A percentile compares a stretch with the other conserved stretches of the same genome.
Conservation (phyloP, 1,139 yeast genomes). For the Scheffersomyces quercinus region DNA sequence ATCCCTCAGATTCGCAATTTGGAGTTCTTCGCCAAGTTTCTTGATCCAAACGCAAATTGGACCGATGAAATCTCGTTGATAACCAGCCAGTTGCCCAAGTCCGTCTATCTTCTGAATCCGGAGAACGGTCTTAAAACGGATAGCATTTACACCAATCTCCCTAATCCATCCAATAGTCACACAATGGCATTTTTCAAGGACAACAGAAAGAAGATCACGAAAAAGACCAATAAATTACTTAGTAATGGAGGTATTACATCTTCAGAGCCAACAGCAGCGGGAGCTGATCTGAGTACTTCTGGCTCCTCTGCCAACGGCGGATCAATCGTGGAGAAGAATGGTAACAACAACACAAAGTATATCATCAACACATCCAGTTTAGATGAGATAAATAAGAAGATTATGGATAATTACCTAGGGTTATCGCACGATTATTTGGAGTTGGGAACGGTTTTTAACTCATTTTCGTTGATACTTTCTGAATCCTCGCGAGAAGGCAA, state of each 20-base stretch:
- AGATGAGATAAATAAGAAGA: conserved; percentile 66
- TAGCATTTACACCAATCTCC: conserved; percentile 63
- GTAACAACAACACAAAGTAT: conserved; percentile 7
- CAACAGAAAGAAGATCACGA: conserved; percentile 29
- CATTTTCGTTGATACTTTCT: conserved; percentile 66
- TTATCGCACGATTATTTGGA: conserved; percentile 68
- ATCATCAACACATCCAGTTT: conserved; percentile 44
- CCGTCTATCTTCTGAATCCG: conserved; percentile 54
- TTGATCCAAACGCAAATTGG: conserved; percentile 88
- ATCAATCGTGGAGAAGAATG: conserved; percentile 3
- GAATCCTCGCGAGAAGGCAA: conserved; percentile 29
- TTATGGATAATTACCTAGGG: conserved; percentile 63
- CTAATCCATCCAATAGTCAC: conserved; percentile 52
- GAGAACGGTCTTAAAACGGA: conserved; percentile 53
- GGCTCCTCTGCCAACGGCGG: conserved; percentile 2
- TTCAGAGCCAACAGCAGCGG: neutral
- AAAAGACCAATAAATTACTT: conserved; percentile 27
- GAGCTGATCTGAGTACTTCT: conserved; percentile 1
- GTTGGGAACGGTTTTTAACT: conserved; percentile 69
- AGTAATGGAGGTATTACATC: conserved; percentile 6
- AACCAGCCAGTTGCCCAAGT: conserved; percentile 42
- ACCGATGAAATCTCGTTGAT: conserved; percentile 47
- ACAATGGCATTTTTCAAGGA: conserved; percentile 39
- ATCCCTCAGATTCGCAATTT: conserved; percentile 58
- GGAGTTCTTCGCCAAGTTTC: conserved; percentile 69